phyloP scores from a whole-genome alignment of 352 stramenopile genomes.

The Phytophthora brassicae region DNA sequence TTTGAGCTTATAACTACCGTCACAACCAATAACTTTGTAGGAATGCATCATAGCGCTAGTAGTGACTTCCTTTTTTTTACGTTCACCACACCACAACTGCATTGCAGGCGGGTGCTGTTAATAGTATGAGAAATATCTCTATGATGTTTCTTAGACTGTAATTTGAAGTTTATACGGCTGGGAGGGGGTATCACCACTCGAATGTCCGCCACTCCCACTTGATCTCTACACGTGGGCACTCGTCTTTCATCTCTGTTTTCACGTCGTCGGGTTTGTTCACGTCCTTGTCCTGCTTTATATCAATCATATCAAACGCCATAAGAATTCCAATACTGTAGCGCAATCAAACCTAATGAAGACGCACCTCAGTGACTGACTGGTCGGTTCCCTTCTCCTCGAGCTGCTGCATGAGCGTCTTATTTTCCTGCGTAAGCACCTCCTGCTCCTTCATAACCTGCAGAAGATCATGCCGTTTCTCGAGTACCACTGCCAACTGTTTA shows the following conservation, averaged over 20 bases:
- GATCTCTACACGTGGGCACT: conserved; percentile 12
- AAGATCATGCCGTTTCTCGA: conserved; percentile 38
- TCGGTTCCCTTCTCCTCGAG: conserved; percentile 15
- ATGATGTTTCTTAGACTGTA: no score
- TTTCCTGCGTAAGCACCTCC: conserved; percentile 24
- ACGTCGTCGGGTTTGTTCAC: neutral
- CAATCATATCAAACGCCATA: conserved; percentile 12
- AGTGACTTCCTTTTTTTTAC: no score
- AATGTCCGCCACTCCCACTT: conserved; percentile 31
- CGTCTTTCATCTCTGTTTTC: conserved; percentile 11
- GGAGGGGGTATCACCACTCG: conserved; percentile 32
- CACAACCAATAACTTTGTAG: no score
- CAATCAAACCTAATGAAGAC: conserved; percentile 11
- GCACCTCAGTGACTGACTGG: conserved; percentile 15
- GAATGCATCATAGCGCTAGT: neutral
- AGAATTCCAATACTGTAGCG: neutral
- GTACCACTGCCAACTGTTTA: conserved; percentile 32
- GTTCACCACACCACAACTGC: no score
- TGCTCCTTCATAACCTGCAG: conserved; percentile 29
- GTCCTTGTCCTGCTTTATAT: conserved; percentile 18
- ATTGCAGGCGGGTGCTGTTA: no score
- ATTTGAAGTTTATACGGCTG: no score
- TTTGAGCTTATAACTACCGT: no score
- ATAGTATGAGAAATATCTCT: no score
- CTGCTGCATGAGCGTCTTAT: conserved; percentile 26